Evolutionary conservation across 2,329 filamentous ascomycete species (phyloP).

Genomic region (Pseudogymnoascus verrucosus): DNA sequence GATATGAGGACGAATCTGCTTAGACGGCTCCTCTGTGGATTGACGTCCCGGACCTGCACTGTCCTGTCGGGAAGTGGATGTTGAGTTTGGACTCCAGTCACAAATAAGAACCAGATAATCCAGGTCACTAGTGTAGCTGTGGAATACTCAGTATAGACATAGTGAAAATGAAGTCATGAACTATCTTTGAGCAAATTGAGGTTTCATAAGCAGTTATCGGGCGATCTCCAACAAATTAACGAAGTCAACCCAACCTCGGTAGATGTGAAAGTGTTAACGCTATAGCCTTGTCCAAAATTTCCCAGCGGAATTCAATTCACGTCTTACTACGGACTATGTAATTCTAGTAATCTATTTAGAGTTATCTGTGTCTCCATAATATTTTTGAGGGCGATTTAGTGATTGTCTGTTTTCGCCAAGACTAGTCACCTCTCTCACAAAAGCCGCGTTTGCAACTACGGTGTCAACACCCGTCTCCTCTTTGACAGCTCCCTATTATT

Average conservation of each 20-base stretch:
- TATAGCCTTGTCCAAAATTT: not conserved
- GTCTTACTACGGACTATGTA: not conserved
- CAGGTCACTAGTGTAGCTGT: not conserved
- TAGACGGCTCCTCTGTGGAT: not conserved
- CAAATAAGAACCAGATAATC: not conserved
- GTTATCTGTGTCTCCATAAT: not conserved
- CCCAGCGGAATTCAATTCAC: not conserved
- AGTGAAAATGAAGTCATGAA: not conserved
- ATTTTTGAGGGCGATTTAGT: not conserved
- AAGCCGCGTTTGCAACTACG: not conserved
- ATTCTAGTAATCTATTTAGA: not conserved
- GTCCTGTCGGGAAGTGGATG: not conserved
- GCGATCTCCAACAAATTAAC: not conserved
- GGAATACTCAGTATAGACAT: not conserved
- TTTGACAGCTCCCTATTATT: not conserved
- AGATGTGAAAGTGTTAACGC: not conserved
- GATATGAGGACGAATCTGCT: not conserved
- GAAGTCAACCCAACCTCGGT: not conserved
- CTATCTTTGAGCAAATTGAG: not conserved
- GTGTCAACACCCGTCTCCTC: not conserved
- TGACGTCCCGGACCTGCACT: not conserved
- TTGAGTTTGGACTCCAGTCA: not conserved
- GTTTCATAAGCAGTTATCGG: not conserved
- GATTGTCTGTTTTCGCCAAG: not conserved
- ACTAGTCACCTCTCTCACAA: not conserved